Conservation (phyloP, 106 monocot genomes). For the Xerophyta viscosa region DNA sequence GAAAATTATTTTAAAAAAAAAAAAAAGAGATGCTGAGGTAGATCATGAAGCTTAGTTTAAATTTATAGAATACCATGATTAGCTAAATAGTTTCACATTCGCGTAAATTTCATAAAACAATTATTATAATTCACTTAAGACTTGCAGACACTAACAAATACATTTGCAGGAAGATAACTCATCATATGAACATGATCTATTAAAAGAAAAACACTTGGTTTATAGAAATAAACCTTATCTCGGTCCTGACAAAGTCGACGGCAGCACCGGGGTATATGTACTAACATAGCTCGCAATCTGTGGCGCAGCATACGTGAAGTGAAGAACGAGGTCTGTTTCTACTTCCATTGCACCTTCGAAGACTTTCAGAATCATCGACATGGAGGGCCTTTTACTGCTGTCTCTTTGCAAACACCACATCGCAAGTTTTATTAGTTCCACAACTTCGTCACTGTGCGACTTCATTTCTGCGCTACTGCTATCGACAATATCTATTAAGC, state of each 20-base stretch:
- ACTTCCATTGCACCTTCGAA: slow-evolving; percentile 16
- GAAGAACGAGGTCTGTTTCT: slow-evolving; percentile 1
- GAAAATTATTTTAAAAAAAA: too few relatives aligned
- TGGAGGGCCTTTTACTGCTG: slow-evolving; percentile 9
- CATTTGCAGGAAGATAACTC: too few relatives aligned
- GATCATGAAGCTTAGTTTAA: too few relatives aligned
- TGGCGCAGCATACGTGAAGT: not conserved
- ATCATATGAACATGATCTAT: too few relatives aligned
- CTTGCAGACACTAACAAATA: too few relatives aligned
- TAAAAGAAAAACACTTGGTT: too few relatives aligned
- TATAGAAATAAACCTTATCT: too few relatives aligned
- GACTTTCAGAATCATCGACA: slow-evolving; percentile 23
- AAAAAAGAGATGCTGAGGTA: too few relatives aligned
- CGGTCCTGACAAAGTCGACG: slow-evolving; percentile 13
- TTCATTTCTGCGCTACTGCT: slow-evolving; percentile 7
- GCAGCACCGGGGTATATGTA: not conserved
- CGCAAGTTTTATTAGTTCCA: slow-evolving; percentile 18
- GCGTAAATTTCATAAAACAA: too few relatives aligned
- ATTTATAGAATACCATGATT: too few relatives aligned
- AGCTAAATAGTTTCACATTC: too few relatives aligned
- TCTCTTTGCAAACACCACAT: slow-evolving; percentile 28
- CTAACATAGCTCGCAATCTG: not conserved
- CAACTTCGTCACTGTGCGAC: not conserved
- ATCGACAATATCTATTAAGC: slow-evolving; percentile 8
- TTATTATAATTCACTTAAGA: too few relatives aligned